Percentiles rank a stretch among this genome's conserved stretches.
These are phyloP conservation scores for Raphanus hybrid DNA, from an alignment of 441 rosid genomes.

Conservation along the genomic window DNA sequence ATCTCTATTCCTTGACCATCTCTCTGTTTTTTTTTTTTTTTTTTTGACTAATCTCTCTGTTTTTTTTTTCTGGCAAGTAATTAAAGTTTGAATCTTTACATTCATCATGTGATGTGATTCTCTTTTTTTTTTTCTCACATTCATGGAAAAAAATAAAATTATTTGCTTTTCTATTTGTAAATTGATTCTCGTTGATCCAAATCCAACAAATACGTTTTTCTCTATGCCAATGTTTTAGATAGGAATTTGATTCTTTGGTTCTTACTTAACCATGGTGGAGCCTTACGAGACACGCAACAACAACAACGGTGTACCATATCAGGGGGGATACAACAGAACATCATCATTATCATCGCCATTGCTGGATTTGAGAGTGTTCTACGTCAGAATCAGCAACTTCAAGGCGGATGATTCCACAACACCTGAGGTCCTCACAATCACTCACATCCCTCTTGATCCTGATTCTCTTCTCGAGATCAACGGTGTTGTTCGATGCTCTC, in stretches of 20 bases:
- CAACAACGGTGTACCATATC: conserved; percentile 49
- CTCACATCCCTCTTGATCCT: conserved; percentile 59
- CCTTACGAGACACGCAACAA: conserved; percentile 47
- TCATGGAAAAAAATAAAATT: neutral
- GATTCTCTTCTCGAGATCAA: conserved; percentile 63
- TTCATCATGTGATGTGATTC: neutral
- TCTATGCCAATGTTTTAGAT: conserved; percentile 20
- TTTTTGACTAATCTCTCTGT: too few species aligned
- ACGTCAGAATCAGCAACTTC: conserved; percentile 60
- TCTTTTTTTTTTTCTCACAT: neutral
- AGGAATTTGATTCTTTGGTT: conserved; percentile 19
- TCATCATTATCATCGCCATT: conserved; percentile 36
- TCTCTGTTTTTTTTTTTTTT: too few species aligned
- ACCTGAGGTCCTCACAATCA: conserved; percentile 54
- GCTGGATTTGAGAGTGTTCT: conserved; percentile 66
- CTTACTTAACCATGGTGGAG: conserved; percentile 55
- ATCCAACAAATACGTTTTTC: neutral
- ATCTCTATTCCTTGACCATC: conserved; percentile 15
- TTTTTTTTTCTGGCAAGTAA: conserved; percentile 30
- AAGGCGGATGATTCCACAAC: conserved; percentile 60
- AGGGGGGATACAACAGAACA: conserved; percentile 18
- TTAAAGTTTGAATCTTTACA: conserved; percentile 41
- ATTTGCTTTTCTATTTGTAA: neutral
- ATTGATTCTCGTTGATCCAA: neutral
- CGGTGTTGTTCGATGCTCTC: conserved; percentile 48